A percentile compares a stretch with the other conserved stretches of the same genome.
Evolutionary conservation across 2,329 filamentous ascomycete genomes (phyloP).

Genomic region (Thyridium curvatum): DNA sequence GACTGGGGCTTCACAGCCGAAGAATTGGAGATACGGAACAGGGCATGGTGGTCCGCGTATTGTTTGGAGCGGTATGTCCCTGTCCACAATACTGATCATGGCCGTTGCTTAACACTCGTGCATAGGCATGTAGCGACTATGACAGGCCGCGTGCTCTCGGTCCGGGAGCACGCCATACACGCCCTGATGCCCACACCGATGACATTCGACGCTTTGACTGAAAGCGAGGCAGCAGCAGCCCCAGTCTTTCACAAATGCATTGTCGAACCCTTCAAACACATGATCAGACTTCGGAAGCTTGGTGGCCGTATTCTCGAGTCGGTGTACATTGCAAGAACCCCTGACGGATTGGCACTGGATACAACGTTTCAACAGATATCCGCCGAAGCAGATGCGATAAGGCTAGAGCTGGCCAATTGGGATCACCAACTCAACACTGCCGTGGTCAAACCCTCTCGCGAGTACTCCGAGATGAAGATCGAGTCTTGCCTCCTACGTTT

Average conservation of each 20-base stretch:
- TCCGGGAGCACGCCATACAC: constrained; percentile 16
- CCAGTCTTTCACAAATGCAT: constrained; percentile 8
- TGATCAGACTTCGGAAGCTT: constrained; percentile 11
- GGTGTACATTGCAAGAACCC: constrained; percentile 14
- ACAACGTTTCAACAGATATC: no score
- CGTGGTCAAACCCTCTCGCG: constrained; percentile 12
- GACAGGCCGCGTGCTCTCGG: constrained; percentile 14
- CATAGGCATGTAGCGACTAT: constrained; percentile 15
- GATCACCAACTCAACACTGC: constrained; percentile 9
- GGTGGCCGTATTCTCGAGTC: constrained; percentile 16
- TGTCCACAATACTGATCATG: no score
- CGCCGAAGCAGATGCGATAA: no score
- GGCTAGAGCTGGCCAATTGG: constrained; percentile 5
- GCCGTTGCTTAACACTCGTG: constrained; percentile 4
- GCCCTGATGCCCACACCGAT: constrained; percentile 8
- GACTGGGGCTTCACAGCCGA: constrained; percentile 12
- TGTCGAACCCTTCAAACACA: constrained; percentile 6
- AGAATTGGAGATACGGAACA: constrained; percentile 13
- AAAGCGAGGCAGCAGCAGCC: constrained; percentile 6
- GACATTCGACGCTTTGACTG: constrained; percentile 9
- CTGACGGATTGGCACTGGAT: constrained; percentile 8
- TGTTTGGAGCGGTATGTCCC: no score
- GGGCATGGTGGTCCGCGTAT: constrained; percentile 11
- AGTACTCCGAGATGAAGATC: constrained; percentile 15
- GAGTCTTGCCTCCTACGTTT: constrained; percentile 15